Conservation (phyloP, 768 basidiomycete species). For the Hericium coralloides region DNA sequence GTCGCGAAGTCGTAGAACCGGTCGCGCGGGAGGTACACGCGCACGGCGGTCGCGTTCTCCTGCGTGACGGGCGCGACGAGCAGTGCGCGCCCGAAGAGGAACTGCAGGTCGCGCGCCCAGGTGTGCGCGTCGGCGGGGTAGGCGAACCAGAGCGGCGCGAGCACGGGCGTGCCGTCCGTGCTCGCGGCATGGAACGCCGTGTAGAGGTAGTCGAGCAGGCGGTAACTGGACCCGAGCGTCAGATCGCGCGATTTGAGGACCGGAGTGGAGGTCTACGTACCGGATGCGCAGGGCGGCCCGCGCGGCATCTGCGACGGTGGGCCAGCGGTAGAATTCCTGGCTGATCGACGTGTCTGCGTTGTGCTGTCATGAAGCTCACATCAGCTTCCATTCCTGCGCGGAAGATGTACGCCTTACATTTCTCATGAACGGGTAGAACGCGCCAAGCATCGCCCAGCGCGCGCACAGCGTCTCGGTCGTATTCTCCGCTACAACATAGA, state of each 20-base stretch:
- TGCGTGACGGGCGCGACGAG: conserved; percentile 63
- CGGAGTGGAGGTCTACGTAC: conserved; percentile 23
- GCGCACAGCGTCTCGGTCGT: conserved; percentile 64
- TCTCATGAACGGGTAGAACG: conserved; percentile 74
- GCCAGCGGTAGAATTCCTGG: conserved; percentile 67
- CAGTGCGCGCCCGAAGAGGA: conserved; percentile 59
- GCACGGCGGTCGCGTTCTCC: conserved; percentile 48
- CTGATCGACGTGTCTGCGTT: conserved; percentile 41
- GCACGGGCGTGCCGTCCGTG: conserved; percentile 51
- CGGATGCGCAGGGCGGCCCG: conserved; percentile 52
- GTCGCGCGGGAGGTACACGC: conserved; percentile 54
- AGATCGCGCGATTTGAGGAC: background rate
- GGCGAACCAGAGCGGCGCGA: conserved; percentile 58
- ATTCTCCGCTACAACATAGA: conserved; percentile 33
- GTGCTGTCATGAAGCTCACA: conserved; percentile 30
- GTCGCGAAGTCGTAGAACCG: conserved; percentile 58
- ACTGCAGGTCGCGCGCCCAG: conserved; percentile 55
- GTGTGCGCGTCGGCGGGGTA: conserved; percentile 56
- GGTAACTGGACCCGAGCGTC: conserved; percentile 36
- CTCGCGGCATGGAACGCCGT: conserved; percentile 57
- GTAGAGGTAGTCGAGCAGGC: conserved; percentile 63
- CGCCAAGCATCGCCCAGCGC: conserved; percentile 70
- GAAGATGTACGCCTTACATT: conserved; percentile 36
- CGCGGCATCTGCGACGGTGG: conserved; percentile 46
- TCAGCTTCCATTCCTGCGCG: conserved; percentile 3